phyloP scores from a whole-genome alignment of 2,329 filamentous ascomycete genomes.

The Neopestalotiopsis sp. region DNA sequence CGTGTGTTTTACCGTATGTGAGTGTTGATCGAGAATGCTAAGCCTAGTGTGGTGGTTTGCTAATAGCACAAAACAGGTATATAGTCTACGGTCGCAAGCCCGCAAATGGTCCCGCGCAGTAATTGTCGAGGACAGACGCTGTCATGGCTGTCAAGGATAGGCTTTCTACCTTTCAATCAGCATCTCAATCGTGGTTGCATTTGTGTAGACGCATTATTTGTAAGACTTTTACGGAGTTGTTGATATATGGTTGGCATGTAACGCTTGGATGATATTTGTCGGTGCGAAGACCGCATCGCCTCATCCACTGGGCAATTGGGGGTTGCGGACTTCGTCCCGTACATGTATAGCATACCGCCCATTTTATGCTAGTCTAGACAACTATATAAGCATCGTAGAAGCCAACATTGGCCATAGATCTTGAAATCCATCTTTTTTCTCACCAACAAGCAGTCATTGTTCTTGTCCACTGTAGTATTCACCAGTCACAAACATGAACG shows the following conservation, averaged over 20 bases:
- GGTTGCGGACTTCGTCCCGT: neutral
- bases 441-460: neutral
- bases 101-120: neutral
- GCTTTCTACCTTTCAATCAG: too few relatives aligned
- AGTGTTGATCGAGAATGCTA: neutral
- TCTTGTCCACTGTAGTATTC: neutral
- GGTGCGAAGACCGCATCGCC: neutral
- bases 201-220: too few relatives aligned
- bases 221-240: too few relatives aligned
- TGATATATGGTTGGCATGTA: too few relatives aligned
- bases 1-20: conserved; percentile 24
- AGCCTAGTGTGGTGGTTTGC: neutral
- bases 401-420: too few relatives aligned
- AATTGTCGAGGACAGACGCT: too few relatives aligned
- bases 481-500: neutral
- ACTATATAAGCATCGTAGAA: neutral
- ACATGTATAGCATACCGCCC: neutral
- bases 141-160: too few relatives aligned
- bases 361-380: neutral
- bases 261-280: neutral
- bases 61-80: conserved; percentile 1
- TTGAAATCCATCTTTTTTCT: too few relatives aligned
- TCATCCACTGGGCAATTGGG: neutral
- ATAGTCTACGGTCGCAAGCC: conserved; percentile 19
- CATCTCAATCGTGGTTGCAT: too few relatives aligned